These are phyloP conservation scores for Magnolia changhungtana DNA, from an alignment of 164 flowering plant species.

Conservation along the genomic window DNA sequence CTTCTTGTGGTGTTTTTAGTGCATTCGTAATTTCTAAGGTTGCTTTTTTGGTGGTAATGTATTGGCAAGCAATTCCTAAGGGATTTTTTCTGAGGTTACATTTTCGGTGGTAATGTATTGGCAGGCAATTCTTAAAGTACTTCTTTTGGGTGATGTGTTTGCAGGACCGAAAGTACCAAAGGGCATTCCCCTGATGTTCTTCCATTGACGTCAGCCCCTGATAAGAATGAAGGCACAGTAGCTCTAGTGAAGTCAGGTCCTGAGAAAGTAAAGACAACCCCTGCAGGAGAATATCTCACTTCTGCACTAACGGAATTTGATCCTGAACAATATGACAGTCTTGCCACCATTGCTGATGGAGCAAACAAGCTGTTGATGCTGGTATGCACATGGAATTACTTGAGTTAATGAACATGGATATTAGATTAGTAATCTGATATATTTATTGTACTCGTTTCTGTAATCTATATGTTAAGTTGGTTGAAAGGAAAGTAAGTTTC, in stretches of 20 bases:
- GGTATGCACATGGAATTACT: conserved; percentile 40
- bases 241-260: conserved; percentile 72
- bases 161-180: conserved; percentile 53
- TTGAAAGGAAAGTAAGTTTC: neutral
- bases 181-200: conserved; percentile 46
- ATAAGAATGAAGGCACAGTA: conserved; percentile 47
- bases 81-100: neutral
- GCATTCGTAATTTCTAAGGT: neutral
- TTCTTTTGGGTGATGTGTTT: conserved; percentile 6
- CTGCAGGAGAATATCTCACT: conserved; percentile 98
- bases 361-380: conserved; percentile 98
- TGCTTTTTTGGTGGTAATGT: neutral
- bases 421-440: neutral
- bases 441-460: neutral
- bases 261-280: conserved; percentile 79
- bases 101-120: neutral
- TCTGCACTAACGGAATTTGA: conserved; percentile 91
- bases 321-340: conserved; percentile 88
- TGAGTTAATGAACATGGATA: neutral
- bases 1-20: neutral
- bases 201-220: conserved; percentile 40
- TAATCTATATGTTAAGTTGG: neutral
- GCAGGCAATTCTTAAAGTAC: neutral
- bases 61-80: neutral
- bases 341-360: conserved; percentile 96